Conservation (phyloP, 2,329 filamentous ascomycete genomes). For the Monosporascus sp. region DNA sequence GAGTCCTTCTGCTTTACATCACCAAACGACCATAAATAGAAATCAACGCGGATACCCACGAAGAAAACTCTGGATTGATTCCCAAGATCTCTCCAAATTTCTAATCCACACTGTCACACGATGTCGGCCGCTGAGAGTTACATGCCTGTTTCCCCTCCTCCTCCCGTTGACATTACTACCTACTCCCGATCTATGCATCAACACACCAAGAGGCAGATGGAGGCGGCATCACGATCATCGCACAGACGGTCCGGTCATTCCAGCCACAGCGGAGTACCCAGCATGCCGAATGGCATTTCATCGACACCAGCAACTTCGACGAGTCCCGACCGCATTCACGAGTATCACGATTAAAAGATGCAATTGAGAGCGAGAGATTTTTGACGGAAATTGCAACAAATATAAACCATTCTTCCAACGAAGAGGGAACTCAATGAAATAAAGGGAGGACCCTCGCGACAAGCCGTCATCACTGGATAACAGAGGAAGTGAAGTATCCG, state of each 20-base stretch:
- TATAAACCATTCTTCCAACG: too few species aligned
- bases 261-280: constrained; percentile 6
- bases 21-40: too few species aligned
- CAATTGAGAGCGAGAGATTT: too few species aligned
- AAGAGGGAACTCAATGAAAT: too few species aligned
- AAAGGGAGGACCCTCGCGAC: too few species aligned
- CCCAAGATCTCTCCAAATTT: neutral
- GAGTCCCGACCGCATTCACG: constrained; percentile 12
- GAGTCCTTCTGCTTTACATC: too few species aligned
- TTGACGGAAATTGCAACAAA: too few species aligned
- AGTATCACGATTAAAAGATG: constrained; percentile 20
- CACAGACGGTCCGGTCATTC: constrained; percentile 22
- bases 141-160: constrained; percentile 20
- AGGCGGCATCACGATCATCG: constrained; percentile 44
- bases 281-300: constrained; percentile 22
- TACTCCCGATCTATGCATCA: constrained; percentile 59
- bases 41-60: too few species aligned
- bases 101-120: constrained; percentile 1
- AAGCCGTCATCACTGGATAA: too few species aligned
- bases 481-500: too few species aligned
- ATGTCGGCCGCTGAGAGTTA: constrained; percentile 23
- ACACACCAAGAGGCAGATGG: constrained; percentile 62
- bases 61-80: neutral
- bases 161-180: constrained; percentile 26
- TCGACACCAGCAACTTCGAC: constrained; percentile 8